These are phyloP conservation scores for Lactarius akahatsu DNA, from an alignment of 768 basidiomycete genomes.

Conservation along the genomic window DNA sequence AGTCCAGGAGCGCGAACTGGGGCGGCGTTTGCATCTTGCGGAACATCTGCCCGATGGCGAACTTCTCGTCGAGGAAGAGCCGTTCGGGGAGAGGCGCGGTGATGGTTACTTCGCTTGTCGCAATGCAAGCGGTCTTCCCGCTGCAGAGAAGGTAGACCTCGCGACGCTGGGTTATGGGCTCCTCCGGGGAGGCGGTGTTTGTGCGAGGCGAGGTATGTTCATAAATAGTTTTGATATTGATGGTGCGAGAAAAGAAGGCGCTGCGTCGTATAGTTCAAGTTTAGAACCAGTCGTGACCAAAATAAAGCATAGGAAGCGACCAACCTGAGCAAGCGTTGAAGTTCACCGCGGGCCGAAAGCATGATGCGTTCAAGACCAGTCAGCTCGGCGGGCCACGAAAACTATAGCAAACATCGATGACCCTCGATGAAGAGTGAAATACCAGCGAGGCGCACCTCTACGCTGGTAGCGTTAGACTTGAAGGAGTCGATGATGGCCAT, in stretches of 20 bases:
- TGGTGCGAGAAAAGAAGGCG: conserved; percentile 63
- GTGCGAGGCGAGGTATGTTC: conserved; percentile 44
- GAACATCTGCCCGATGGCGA: too few relatives aligned
- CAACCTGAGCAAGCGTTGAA: conserved; percentile 61
- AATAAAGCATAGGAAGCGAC: too few relatives aligned
- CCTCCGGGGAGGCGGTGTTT: conserved; percentile 43
- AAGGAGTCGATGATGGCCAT: conserved; percentile 31
- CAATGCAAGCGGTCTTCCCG: conserved; percentile 54
- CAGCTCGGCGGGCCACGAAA: conserved; percentile 43
- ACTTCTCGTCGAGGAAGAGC: conserved; percentile 33
- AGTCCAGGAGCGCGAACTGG: conserved; percentile 56
- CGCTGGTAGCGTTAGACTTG: conserved; percentile 28
- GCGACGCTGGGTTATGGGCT: conserved; percentile 61
- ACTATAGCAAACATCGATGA: conserved; percentile 7
- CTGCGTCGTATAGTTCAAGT: conserved; percentile 36
- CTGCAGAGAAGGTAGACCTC: conserved; percentile 63
- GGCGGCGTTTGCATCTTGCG: conserved; percentile 39
- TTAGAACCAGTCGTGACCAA: too few relatives aligned
- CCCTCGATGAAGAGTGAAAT: too few relatives aligned
- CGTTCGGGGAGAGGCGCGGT: conserved; percentile 55
- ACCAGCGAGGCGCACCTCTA: conserved; percentile 13
- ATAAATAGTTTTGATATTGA: conserved; percentile 57
- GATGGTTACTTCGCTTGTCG: conserved; percentile 64
- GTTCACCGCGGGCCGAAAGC: conserved; percentile 65
- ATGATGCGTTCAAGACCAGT: conserved; percentile 67